These are phyloP conservation scores for Torulaspora delbrueckii DNA, from an alignment of 805 yeast species.

Conservation along the genomic window DNA sequence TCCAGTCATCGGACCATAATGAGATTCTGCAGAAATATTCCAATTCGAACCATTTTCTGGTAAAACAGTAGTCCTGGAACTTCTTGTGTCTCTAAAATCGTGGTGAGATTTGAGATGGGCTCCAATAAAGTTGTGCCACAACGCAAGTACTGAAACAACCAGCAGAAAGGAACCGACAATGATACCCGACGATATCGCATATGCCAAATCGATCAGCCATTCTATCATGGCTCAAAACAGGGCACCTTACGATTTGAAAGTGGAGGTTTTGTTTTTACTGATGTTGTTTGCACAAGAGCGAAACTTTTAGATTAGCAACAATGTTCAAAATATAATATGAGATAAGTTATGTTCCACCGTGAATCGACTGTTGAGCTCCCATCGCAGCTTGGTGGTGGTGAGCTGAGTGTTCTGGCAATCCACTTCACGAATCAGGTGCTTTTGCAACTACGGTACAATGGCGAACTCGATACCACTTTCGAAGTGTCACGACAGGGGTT, in stretches of 20 bases:
- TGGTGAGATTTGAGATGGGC: slow-evolving; percentile 23
- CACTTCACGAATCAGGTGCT: slow-evolving; percentile 29
- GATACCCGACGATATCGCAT: slow-evolving; percentile 16
- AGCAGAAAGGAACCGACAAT: slow-evolving; percentile 23
- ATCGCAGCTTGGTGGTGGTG: slow-evolving; percentile 9
- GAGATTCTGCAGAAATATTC: background rate
- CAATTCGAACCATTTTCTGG: slow-evolving; percentile 1
- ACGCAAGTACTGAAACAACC: slow-evolving; percentile 26
- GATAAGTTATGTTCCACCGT: background rate
- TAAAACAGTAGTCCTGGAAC: slow-evolving; percentile 22
- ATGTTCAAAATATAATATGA: background rate
- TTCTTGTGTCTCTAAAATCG: slow-evolving; percentile 31
- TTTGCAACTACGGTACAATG: slow-evolving; percentile 29
- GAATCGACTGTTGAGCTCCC: slow-evolving; percentile 8
- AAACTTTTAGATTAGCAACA: background rate
- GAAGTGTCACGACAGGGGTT: slow-evolving; percentile 35
- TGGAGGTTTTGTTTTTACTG: background rate
- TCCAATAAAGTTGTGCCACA: slow-evolving; percentile 30
- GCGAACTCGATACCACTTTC: slow-evolving; percentile 44
- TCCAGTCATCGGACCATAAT: background rate
- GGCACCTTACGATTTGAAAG: background rate
- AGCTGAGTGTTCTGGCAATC: slow-evolving; percentile 15
- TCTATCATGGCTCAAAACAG: slow-evolving; percentile 6
- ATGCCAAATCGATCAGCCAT: slow-evolving; percentile 7
- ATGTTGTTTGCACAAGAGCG: slow-evolving; percentile 1